Percentiles rank a stretch among this genome's conserved stretches.
phyloP scores from a whole-genome alignment of 2,329 filamentous ascomycete species.

The Sporothrix mexicana region DNA sequence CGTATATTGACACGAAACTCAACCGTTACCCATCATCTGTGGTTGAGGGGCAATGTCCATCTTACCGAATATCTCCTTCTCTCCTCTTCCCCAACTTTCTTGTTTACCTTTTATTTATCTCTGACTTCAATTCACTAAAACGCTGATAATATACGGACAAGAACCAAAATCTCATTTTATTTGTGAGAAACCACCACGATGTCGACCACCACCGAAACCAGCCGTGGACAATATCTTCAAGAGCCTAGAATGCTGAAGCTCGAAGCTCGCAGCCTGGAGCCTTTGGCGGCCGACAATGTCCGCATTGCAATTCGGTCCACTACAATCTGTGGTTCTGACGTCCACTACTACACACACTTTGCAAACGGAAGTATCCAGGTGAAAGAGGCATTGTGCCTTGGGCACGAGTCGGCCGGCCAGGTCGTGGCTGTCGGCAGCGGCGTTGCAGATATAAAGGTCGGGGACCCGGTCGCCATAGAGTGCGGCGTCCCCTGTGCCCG shows the following conservation, averaged over 20 bases:
- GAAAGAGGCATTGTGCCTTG: not conserved
- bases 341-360: slow-evolving; percentile 8
- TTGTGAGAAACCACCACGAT: not conserved
- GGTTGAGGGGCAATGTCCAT: too few relatives aligned
- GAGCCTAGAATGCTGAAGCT: not conserved
- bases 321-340: not conserved
- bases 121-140: too few relatives aligned
- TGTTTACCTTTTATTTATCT: too few relatives aligned
- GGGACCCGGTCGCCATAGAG: not conserved
- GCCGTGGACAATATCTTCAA: not conserved
- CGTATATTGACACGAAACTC: too few relatives aligned
- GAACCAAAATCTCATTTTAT: too few relatives aligned
- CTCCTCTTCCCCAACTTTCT: too few relatives aligned
- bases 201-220: not conserved
- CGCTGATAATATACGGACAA: too few relatives aligned
- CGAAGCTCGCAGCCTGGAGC: not conserved
- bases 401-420: not conserved
- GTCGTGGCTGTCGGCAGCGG: not conserved
- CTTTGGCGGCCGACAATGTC: not conserved
- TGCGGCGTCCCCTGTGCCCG: not conserved
- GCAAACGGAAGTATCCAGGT: not conserved
- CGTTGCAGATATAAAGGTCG: not conserved
- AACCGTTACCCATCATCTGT: too few relatives aligned
- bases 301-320: not conserved
- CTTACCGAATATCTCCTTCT: too few relatives aligned